Evolutionary conservation across 2,329 filamentous ascomycete species (phyloP).

Genomic region (Biscogniauxia marginata): DNA sequence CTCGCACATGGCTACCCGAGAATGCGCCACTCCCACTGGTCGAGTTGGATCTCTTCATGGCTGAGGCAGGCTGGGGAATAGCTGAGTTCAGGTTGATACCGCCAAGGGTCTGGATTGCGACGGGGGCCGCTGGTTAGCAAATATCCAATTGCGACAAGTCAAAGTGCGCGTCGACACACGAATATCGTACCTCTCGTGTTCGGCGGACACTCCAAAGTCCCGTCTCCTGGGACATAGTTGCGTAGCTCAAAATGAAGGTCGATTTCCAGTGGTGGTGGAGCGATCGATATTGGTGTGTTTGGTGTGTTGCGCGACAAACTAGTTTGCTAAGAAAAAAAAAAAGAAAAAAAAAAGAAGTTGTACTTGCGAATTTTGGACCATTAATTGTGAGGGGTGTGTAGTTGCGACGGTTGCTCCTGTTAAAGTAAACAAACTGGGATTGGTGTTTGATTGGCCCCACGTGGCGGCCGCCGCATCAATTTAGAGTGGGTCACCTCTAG

Average conservation of each 20-base stretch:
- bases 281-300: not conserved
- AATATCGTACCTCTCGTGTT: slow-evolving; percentile 73
- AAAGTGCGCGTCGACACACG: slow-evolving; percentile 9
- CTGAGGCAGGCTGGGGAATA: slow-evolving; percentile 87
- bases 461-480: slow-evolving; percentile 11
- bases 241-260: slow-evolving; percentile 5
- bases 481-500: not conserved
- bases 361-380: slow-evolving; percentile 2
- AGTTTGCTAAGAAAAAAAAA: not conserved
- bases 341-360: not conserved
- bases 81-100: slow-evolving; percentile 78
- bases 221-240: slow-evolving; percentile 79
- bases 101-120: slow-evolving; percentile 69
- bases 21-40: slow-evolving; percentile 65
- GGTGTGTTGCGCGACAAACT: not conserved
- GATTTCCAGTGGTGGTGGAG: not conserved
- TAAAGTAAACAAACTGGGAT: slow-evolving; percentile 32
- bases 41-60: slow-evolving; percentile 89
- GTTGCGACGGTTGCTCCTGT: slow-evolving; percentile 9
- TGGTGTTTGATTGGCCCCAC: slow-evolving; percentile 20
- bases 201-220: slow-evolving; percentile 90
- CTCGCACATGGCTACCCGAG: slow-evolving; percentile 73
- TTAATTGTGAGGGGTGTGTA: slow-evolving; percentile 2
- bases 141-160: slow-evolving; percentile 12
- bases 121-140: slow-evolving; percentile 12